These are phyloP conservation scores for Yamadazyma aaseri DNA, from an alignment of 1,139 yeast species.

Conservation along the genomic window DNA sequence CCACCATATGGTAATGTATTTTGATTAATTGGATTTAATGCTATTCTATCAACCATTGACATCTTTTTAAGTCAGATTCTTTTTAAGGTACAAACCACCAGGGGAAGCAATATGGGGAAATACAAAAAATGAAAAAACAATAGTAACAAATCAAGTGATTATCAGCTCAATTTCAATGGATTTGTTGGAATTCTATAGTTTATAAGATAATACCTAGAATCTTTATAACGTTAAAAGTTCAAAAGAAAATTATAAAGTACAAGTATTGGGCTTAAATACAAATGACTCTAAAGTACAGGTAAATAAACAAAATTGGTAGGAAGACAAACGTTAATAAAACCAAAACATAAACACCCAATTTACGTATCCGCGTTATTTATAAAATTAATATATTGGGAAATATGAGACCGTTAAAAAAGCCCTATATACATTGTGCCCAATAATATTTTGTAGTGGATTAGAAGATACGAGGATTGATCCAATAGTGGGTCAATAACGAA, in stretches of 20 bases:
- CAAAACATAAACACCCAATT: slow-evolving; percentile 5
- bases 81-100: background rate
- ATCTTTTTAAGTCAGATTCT: background rate
- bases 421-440: too few relatives aligned
- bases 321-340: slow-evolving; percentile 3
- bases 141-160: too few relatives aligned
- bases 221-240: too few relatives aligned
- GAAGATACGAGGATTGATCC: too few relatives aligned
- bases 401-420: background rate
- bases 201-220: background rate
- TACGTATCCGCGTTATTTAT: slow-evolving; percentile 7
- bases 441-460: too few relatives aligned
- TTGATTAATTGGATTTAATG: slow-evolving; percentile 13
- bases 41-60: slow-evolving; percentile 14
- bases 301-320: slow-evolving; percentile 5
- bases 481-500: too few relatives aligned
- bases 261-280: background rate
- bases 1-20: slow-evolving; percentile 8
- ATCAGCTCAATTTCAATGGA: too few relatives aligned
- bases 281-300: slow-evolving; percentile 1
- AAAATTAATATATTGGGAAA: slow-evolving; percentile 4
- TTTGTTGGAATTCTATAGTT: too few relatives aligned
- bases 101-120: slow-evolving; percentile 1
- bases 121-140: too few relatives aligned
- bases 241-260: background rate